These are phyloP conservation scores for Stygiomarasmius scandens DNA, from an alignment of 1,284 basidiomycete genomes.

Conservation along the genomic window DNA sequence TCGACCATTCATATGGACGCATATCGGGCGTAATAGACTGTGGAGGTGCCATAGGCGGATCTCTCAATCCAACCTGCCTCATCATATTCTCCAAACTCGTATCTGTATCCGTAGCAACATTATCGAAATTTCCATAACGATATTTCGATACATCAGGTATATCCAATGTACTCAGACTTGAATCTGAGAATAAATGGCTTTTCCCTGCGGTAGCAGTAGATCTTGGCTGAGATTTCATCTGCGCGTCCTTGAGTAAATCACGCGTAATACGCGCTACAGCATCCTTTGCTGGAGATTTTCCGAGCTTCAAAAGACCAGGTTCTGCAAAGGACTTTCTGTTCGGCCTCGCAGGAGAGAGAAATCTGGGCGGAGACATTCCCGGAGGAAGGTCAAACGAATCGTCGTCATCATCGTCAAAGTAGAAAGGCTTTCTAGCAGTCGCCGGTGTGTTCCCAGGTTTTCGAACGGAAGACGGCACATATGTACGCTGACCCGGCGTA, in stretches of 20 bases:
- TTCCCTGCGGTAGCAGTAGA: background rate
- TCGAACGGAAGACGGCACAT: conserved; percentile 33
- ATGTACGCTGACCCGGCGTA: conserved; percentile 32
- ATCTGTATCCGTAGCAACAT: conserved; percentile 32
- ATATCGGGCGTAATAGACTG: background rate
- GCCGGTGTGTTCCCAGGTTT: conserved; percentile 33
- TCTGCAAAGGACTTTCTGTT: conserved; percentile 53
- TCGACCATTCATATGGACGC: conserved; percentile 3
- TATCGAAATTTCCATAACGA: conserved; percentile 59
- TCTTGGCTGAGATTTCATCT: conserved; percentile 25
- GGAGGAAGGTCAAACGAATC: conserved; percentile 62
- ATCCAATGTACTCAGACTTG: conserved; percentile 66
- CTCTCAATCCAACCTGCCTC: conserved; percentile 47
- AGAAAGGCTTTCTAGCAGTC: conserved; percentile 2
- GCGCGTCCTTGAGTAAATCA: conserved; percentile 58
- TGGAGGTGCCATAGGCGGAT: background rate
- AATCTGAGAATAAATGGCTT: conserved; percentile 33
- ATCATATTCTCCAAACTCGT: conserved; percentile 53
- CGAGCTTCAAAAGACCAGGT: conserved; percentile 55
- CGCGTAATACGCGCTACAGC: conserved; percentile 69
- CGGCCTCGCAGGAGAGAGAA: conserved; percentile 82
- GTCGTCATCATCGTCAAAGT: conserved; percentile 42
- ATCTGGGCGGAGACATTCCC: conserved; percentile 86
- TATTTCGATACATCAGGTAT: conserved; percentile 61
- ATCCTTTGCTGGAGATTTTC: conserved; percentile 61